Evolutionary conservation across 2,329 filamentous ascomycete species (phyloP), one percentile per base, ranked within the genome.

Genomic region (Aulographum hederae): DNA sequence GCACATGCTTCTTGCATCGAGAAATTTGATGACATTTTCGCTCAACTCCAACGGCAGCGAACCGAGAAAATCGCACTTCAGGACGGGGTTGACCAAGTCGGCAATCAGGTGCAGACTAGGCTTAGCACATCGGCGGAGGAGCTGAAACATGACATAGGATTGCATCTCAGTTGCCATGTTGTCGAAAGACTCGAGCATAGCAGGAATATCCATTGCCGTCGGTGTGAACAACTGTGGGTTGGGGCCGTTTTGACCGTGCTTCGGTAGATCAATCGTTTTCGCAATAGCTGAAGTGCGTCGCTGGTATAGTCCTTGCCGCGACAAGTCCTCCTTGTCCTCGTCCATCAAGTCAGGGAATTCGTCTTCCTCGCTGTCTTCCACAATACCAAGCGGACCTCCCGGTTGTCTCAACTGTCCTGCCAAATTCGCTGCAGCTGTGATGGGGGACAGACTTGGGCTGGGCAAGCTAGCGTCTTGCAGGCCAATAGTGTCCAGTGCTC

Each of bases 121-220:
- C 41, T 91, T 78, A 4, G 82, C 72, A 46, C 85, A 95, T 29
- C 89, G 69, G 34, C 81, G 76, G 17, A 98, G 66, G 34, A 98
- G 72, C 48, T 98, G 86, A 49, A 91, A 95, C 73, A 98, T 92
- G 56, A 98, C 76, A 48, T 92, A 92, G 0, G 78, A 79, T 56
- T 98, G 89, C 68, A 98, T 73, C 44, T 89, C 78, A 28, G 79
- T 72, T 2, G 86, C 84, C 65, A 98, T 78, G 5, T 78, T 69
- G 50, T 95, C 86, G 44, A 95, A 98, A 2, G 75, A 74, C 43
- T 93, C 79, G 12, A 98, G 58, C 64, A 98, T 80, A 12, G 66
- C 69, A 5, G 79, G 79, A n/a, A 86, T 78, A 43, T 91, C 80
- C 55, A 85, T 68, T 14, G 86, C 39, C 0, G 45, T 50, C 35